These are phyloP conservation scores for Fragaria iinumae DNA, from an alignment of 306 rosid genomes.

Conservation along the genomic window DNA sequence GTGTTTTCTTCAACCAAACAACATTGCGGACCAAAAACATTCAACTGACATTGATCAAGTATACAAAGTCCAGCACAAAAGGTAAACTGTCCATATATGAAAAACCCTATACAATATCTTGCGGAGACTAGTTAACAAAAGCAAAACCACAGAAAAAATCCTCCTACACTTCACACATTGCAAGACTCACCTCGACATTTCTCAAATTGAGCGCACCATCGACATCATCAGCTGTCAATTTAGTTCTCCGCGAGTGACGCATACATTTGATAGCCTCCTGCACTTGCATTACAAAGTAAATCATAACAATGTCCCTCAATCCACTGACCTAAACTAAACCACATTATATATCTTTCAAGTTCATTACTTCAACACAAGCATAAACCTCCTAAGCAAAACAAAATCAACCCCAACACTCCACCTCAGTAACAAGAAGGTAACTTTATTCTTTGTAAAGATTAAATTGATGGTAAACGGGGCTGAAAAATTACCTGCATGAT, in stretches of 20 bases:
- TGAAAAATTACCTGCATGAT: slow-evolving; percentile 68
- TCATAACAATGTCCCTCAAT: not conserved
- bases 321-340: not conserved
- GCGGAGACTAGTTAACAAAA: not conserved
- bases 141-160: not conserved
- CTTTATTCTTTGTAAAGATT: not conserved
- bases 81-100: not conserved
- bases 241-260: slow-evolving; percentile 85
- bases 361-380: not conserved
- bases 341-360: not conserved
- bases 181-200: slow-evolving; percentile 69
- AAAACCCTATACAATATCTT: not conserved
- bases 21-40: not conserved
- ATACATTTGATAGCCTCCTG: slow-evolving; percentile 97
- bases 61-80: not conserved
- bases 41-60: not conserved
- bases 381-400: not conserved
- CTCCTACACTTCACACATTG: not conserved
- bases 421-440: not conserved
- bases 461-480: not conserved
- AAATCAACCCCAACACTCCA: slow-evolving; percentile 2
- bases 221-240: slow-evolving; percentile 73
- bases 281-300: slow-evolving; percentile 21
- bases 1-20: not conserved
- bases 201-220: slow-evolving; percentile 80